Evolutionary conservation across 495 filamentous ascomycete genomes (phyloP).

Genomic region (Neurospora pannonica): DNA sequence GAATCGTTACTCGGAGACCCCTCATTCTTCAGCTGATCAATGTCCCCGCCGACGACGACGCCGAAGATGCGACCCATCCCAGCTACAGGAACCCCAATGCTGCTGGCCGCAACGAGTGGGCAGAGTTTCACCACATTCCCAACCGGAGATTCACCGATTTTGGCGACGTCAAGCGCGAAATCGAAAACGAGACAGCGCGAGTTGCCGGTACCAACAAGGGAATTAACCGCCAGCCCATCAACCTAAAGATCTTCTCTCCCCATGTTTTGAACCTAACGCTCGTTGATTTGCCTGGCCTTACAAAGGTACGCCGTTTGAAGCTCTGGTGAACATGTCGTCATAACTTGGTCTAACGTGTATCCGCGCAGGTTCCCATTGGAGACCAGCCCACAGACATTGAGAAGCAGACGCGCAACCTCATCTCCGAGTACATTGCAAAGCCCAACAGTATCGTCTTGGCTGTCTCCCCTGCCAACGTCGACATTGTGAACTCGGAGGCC

Average conservation of each 20-base stretch:
- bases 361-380: constrained; percentile 75
- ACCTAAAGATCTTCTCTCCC: constrained; percentile 97
- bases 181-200: constrained; percentile 89
- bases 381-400: constrained; percentile 98
- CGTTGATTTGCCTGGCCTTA: constrained; percentile 91
- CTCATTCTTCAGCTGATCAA: constrained; percentile 98
- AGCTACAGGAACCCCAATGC: constrained; percentile 36
- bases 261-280: constrained; percentile 94
- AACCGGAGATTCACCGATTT: constrained; percentile 90
- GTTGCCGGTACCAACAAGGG: constrained; percentile 98
- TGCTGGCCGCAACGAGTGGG: constrained; percentile 64
- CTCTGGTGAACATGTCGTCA: not conserved
- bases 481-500: constrained; percentile 96
- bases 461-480: constrained; percentile 95
- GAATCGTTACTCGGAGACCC: constrained; percentile 89
- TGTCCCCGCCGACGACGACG: constrained; percentile 71
- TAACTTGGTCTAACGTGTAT: constrained; percentile 5
- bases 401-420: constrained; percentile 94
- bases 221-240: constrained; percentile 95
- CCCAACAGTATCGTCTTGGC: constrained; percentile 97
- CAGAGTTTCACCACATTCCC: constrained; percentile 91
- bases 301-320: constrained; percentile 55
- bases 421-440: constrained; percentile 97
- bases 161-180: constrained; percentile 84
- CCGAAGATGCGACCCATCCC: constrained; percentile 50